Evolutionary conservation across 2,329 filamentous ascomycete species (phyloP).

Genomic region (Tolypocladium tundrense): DNA sequence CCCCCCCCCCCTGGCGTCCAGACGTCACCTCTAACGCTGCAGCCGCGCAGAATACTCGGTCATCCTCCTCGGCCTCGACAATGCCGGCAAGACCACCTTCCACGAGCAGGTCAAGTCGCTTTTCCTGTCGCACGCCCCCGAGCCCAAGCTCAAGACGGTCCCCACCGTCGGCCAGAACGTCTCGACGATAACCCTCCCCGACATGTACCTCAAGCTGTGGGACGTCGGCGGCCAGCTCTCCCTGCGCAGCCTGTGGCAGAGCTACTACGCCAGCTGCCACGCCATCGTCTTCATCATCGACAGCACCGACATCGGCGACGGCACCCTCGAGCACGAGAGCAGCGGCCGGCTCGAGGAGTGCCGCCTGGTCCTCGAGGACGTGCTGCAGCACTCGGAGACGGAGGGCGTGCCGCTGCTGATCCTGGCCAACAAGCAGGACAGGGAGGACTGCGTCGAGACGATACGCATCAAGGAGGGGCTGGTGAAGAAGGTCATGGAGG

Average conservation of each 20-base stretch:
- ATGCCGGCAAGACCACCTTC: constrained; percentile 96
- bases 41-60: constrained; percentile 74
- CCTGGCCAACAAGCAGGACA: constrained; percentile 93
- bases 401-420: constrained; percentile 87
- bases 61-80: constrained; percentile 92
- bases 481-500: constrained; percentile 91
- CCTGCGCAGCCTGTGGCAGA: constrained; percentile 86
- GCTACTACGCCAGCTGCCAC: constrained; percentile 88
- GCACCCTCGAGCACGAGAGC: constrained; percentile 46
- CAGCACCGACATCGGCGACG: constrained; percentile 84
- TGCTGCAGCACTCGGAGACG: constrained; percentile 77
- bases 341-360: constrained; percentile 73
- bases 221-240: constrained; percentile 91
- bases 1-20: neutral
- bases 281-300: constrained; percentile 98
- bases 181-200: constrained; percentile 76
- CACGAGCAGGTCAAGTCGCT: constrained; percentile 92
- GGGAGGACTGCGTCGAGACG: constrained; percentile 95
- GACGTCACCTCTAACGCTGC: neutral
- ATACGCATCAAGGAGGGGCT: constrained; percentile 95
- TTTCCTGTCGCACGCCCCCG: constrained; percentile 54
- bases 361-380: constrained; percentile 77
- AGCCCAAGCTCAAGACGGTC: constrained; percentile 72
- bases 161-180: constrained; percentile 97
- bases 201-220: constrained; percentile 98